phyloP scores from a whole-genome alignment of 2,329 filamentous ascomycete genomes.

The Hypomyces perniciosus region DNA sequence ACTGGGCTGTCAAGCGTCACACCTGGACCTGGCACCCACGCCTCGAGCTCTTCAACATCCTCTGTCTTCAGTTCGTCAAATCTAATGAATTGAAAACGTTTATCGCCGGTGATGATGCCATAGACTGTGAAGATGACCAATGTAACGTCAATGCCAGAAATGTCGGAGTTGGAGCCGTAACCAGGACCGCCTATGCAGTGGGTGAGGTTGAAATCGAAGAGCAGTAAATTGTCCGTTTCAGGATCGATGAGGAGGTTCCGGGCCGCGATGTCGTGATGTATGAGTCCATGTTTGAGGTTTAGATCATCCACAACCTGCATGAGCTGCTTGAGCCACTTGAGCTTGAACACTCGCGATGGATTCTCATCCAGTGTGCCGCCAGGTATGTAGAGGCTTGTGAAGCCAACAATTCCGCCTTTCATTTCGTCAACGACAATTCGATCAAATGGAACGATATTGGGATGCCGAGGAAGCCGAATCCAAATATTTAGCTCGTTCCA shows the following conservation, averaged over 20 bases:
- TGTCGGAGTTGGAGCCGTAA: neutral
- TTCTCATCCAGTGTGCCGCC: conserved; percentile 28
- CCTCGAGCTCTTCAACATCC: conserved; percentile 13
- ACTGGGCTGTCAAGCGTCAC: conserved; percentile 27
- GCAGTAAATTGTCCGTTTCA: conserved; percentile 25
- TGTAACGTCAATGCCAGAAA: conserved; percentile 21
- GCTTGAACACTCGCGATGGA: conserved; percentile 27
- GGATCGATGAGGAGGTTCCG: conserved; percentile 32
- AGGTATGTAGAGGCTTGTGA: conserved; percentile 29
- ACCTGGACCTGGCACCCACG: conserved; percentile 28
- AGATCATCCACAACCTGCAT: conserved; percentile 30
- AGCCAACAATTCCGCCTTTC: conserved; percentile 29
- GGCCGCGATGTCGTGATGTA: conserved; percentile 33
- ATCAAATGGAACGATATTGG: conserved; percentile 32
- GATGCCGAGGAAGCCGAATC: conserved; percentile 30
- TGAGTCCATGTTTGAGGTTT: conserved; percentile 31
- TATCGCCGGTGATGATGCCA: conserved; percentile 30
- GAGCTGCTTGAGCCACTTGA: conserved; percentile 37
- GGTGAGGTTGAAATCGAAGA: conserved; percentile 31
- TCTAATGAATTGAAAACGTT: conserved; percentile 15
- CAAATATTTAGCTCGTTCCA: conserved; percentile 33
- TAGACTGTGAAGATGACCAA: conserved; percentile 30
- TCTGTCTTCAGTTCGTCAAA: conserved; percentile 22
- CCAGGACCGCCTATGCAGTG: neutral
- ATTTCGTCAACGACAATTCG: conserved; percentile 28